Evolutionary conservation across 257 asterid genomes (phyloP), one percentile per base, ranked within the genome.

Genomic region (Salvia hispanica): DNA sequence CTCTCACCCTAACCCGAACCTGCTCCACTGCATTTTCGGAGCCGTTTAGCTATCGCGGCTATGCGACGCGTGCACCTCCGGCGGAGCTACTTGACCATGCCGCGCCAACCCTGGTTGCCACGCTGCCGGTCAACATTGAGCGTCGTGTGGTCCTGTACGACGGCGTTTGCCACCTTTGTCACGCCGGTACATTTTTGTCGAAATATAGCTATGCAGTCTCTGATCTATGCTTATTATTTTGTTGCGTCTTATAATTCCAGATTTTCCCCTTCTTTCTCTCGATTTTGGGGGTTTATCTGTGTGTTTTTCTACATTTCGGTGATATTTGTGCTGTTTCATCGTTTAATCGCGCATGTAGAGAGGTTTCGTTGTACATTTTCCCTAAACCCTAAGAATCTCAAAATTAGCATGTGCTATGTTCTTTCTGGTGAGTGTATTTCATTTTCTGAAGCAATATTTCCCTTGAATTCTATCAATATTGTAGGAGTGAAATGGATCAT

Each of bases 161-260:
- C 79, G 97, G 95, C 76, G 94, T 93, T 73, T 93, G 97, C 72
- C 95, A 88, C 69, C 92, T 90, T 37, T 88, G 96, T 75, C 97
- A 90, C 79, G 50, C 64, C 31, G 96, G 98, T 92, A 13, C 7
- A 15, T 37, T 25, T 53, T 13, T 2, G 2, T 2, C 18, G 21
- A 4, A 2, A 6, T 10, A 10, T 4, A 1, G 1, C 15, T 9
- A 18, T 34, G 11, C 53, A 10, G 14, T 73, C 31, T 18, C 9
- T 6, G 65, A 42, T 74, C 10, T 52, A 13, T 58, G 67, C 66
- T 73, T 36, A 46, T 45, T 21, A 7, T n/a, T 55, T 47, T 6
- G 31, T 43, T 62, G 1, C 43, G 7, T 4, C 21, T n/a, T 11
- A 10, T 10, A 4, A 11, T 43, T 62, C 15, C 42, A 6, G 52